Base-by-base conservation (phyloP, 1,139 yeast species). In the Hyphopichia khmerensis region DNA sequence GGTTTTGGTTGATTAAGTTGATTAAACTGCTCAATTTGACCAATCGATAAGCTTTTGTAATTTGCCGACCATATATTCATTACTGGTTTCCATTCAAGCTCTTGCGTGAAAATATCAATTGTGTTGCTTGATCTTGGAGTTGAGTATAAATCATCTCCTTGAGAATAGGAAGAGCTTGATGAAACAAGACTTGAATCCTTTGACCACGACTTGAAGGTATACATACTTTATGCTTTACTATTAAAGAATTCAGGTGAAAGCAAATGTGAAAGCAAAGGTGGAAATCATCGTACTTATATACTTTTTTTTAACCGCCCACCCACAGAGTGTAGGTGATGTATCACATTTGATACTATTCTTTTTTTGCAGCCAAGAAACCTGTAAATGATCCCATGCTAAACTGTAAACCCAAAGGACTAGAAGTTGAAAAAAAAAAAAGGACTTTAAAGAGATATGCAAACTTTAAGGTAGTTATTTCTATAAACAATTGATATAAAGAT, bases 61-160 rank as follows among this genome's bases (percentile, higher is more conserved):
- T 43, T 37, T 8, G 49, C 35, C 3, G 62, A 51, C 69, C 69
- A 64, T 19, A 64, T 63, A 40, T 52, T 61, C 2, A 49, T 42
- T 5, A 26, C 11, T 26, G 29, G 29, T 26, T 26, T 26, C n/a
- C n/a, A 26, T 7, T 26, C 29, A 26, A 26, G 4, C 10, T 26
- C 29, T 11, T 26, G 29, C 4, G 29, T 26, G n/a, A 26, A 18
- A 9, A 6, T 23, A 32, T 17, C 57, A 33, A 59, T 52, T 1
- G 57, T 46, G 35, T 53, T 57, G 10, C n/a, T 26, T 9, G 29
- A 9, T 11, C 29, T 26, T 9, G 29, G 29, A 8, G n/a, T 26
- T 26, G 29, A 26, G 10, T 21, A 21, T 8, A 26, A 11, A 11
- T 26, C n/a, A 26, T 26, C 29, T 21, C 8, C 24, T 26, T 8